Conservation (phyloP, 177 flowering plant species). For the Telopea speciosissima region DNA sequence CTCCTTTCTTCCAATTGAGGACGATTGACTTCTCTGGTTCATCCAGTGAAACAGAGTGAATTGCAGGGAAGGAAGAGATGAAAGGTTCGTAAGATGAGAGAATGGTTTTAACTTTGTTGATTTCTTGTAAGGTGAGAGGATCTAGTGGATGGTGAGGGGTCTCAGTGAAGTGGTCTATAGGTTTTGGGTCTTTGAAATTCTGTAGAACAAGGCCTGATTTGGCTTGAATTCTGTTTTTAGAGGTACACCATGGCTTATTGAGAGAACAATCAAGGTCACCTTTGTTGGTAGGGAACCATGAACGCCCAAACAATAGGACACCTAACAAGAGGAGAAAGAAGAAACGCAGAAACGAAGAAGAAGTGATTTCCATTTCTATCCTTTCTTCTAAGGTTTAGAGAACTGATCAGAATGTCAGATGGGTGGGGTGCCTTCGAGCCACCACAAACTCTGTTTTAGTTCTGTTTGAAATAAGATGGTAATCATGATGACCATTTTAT, state of each 20-base stretch:
- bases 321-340: constrained; percentile 7
- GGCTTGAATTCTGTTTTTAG: constrained; percentile 15
- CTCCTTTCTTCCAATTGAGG: constrained; percentile 29
- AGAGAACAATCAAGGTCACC: constrained; percentile 9
- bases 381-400: no score
- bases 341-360: constrained; percentile 6
- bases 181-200: background rate
- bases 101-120: constrained; percentile 22
- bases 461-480: no score
- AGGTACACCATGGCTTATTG: constrained; percentile 15
- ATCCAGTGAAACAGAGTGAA: constrained; percentile 30
- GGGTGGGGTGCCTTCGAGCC: no score
- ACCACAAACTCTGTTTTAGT: no score
- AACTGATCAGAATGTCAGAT: no score
- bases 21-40: constrained; percentile 38
- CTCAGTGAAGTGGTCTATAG: constrained; percentile 13
- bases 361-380: constrained; percentile 11
- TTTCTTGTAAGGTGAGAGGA: constrained; percentile 41
- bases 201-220: background rate
- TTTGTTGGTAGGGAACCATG: constrained; percentile 2
- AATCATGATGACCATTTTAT: no score
- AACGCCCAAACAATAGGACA: background rate
- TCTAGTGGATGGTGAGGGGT: constrained; percentile 40
- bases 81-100: constrained; percentile 27
- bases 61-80: constrained; percentile 11